Base-by-base conservation (phyloP, 495 filamentous ascomycete genomes). In the Daldinia decipiens region DNA sequence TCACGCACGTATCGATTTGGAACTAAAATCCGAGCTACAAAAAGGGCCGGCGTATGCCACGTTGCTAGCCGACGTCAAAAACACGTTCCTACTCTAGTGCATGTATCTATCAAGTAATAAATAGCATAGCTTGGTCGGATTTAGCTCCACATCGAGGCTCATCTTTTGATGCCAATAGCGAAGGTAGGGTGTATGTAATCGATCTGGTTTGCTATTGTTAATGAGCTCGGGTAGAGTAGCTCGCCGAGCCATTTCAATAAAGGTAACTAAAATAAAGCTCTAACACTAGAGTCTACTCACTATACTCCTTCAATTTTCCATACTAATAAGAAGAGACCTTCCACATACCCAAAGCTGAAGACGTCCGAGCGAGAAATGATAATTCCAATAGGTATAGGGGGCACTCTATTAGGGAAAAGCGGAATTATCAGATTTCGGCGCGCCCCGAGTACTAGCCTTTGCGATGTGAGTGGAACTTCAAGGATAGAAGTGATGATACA, bases 341-440 rank as follows among this genome's bases (percentile, higher is more conserved):
- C 15, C 7, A 3, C 12, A 31, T 53, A 21, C 26, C 40, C 8
- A n/a, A 31, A 31, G 50, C 50, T 31, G 4, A 38, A 21, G 21
- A 11, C 11, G 11, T 60, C 39, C 15, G 26, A 60, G 27, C 39
- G 26, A 60, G 27, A 56, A 5, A 57, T 57, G 17, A 58, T 21
- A 59, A 55, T n/a, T 19, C 9, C 27, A 55, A 55, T 32, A 15
- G 29, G 31, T 55, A 34, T 34, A 55, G 27, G 52, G 32, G 32
- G 52, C 5, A 50, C 38, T 53, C 21, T 40, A 53, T 71, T 54
- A 53, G 50, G 64, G 38, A 66, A 54, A 55, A 29, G 21, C 34
- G 59, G 54, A 29, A 60, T 63, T 59, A 51, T 32, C 15, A 59
- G 54, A 64, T 72, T 64, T 64, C 63, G 54, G 64, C 59, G n/a